These are phyloP conservation scores for Dichotomocladium elegans DNA, from an alignment of 371 early-diverging fungal species.

Conservation along the genomic window DNA sequence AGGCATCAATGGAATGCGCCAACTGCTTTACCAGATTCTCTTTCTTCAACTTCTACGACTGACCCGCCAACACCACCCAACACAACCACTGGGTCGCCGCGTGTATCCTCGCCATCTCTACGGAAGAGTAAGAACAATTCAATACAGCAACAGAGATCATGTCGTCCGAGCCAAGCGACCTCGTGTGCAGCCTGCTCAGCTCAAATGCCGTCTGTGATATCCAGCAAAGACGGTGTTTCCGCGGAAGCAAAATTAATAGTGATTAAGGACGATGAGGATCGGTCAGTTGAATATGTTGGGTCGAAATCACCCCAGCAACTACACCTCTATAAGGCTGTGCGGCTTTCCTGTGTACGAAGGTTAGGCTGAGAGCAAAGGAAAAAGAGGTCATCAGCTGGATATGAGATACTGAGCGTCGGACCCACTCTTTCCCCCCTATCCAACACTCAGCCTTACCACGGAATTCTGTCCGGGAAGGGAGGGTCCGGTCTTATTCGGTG, in stretches of 20 bases:
- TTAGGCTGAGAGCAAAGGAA: constrained; percentile 6
- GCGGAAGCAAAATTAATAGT: constrained; percentile 36
- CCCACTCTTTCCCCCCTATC: not conserved
- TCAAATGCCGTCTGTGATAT: constrained; percentile 32
- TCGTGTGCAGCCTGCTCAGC: constrained; percentile 48
- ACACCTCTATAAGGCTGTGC: constrained; percentile 47
- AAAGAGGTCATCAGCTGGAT: not conserved
- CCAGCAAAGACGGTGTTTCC: constrained; percentile 10
- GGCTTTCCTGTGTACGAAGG: constrained; percentile 64
- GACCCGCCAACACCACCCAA: constrained; percentile 16
- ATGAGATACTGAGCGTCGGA: not conserved
- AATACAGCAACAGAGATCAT: too few relatives aligned
- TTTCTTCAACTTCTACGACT: constrained; percentile 10
- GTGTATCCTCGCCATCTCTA: constrained; percentile 3
- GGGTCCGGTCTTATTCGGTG: constrained; percentile 73
- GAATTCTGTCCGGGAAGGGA: constrained; percentile 71
- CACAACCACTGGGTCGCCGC: constrained; percentile 4
- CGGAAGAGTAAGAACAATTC: too few relatives aligned
- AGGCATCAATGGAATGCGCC: not conserved
- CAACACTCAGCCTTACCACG: constrained; percentile 48
- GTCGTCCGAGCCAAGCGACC: too few relatives aligned
- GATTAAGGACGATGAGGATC: constrained; percentile 46
- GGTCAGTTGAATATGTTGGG: constrained; percentile 42
- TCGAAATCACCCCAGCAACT: constrained; percentile 48
- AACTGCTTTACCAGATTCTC: constrained; percentile 7